A percentile compares a stretch with the other conserved stretches of the same genome.
Evolutionary conservation across 768 basidiomycete genomes (phyloP).

Genomic region (Sistotremastrum suecicum): DNA sequence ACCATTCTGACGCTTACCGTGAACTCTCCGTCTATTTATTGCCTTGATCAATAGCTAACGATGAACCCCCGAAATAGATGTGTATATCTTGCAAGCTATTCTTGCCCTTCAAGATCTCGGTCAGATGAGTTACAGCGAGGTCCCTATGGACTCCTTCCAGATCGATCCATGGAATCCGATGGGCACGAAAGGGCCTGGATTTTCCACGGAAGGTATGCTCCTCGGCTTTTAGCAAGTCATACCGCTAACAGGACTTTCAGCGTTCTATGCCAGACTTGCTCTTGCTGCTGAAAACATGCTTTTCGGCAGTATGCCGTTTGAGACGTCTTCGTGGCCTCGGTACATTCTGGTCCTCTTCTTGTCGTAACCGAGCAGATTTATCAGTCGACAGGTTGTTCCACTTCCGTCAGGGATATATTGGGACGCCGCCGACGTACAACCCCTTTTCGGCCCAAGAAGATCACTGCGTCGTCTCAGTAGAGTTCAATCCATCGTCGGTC

Average conservation of each 20-base stretch:
- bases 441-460: slow-evolving; percentile 15
- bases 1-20: background rate
- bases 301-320: background rate
- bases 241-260: background rate
- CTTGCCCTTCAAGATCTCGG: slow-evolving; percentile 7
- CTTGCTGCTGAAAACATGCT: slow-evolving; percentile 8
- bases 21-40: no score
- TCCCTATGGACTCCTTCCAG: no score
- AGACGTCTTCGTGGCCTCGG: no score
- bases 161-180: no score
- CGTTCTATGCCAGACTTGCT: slow-evolving; percentile 8
- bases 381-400: slow-evolving; percentile 32
- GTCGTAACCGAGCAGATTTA: slow-evolving; percentile 5
- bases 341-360: background rate
- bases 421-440: slow-evolving; percentile 16
- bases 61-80: slow-evolving; percentile 18
- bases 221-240: slow-evolving; percentile 16
- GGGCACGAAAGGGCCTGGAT: slow-evolving; percentile 11
- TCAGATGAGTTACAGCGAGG: no score
- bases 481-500: slow-evolving; percentile 26
- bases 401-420: slow-evolving; percentile 39
- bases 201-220: slow-evolving; percentile 16
- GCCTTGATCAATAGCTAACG: slow-evolving; percentile 5
- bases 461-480: slow-evolving; percentile 38
- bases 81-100: slow-evolving; percentile 18